A percentile compares a stretch with the other conserved stretches of the same genome.
phyloP scores from a whole-genome alignment of 2,329 filamentous ascomycete genomes.

The Diaporthe ampelina region DNA sequence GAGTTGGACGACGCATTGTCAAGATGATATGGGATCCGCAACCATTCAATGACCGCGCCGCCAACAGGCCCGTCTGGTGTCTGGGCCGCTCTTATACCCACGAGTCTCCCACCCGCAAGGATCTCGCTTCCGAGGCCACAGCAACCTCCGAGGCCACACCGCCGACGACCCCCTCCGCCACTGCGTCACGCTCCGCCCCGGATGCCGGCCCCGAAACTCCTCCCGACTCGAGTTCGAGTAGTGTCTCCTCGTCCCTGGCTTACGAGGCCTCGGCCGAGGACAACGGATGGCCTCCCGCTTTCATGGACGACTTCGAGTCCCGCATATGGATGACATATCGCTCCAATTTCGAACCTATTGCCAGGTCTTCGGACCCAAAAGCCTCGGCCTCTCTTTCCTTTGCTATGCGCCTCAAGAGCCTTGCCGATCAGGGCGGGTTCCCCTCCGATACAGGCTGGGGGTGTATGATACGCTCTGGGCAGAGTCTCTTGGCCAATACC shows the following conservation, averaged over 20 bases:
- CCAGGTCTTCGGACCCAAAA: constrained; percentile 81
- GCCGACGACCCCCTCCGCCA: constrained; percentile 37
- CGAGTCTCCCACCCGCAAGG: constrained; percentile 42
- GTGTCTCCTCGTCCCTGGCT: constrained; percentile 65
- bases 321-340: constrained; percentile 97
- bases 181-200: constrained; percentile 24
- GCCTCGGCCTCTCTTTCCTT: constrained; percentile 82
- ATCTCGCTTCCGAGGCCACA: constrained; percentile 34
- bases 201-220: constrained; percentile 57
- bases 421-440: constrained; percentile 85
- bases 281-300: constrained; percentile 84
- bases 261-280: constrained; percentile 61
- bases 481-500: constrained; percentile 91
- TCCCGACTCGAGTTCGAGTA: constrained; percentile 64
- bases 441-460: constrained; percentile 97
- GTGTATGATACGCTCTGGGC: constrained; percentile 98
- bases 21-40: constrained; percentile 95
- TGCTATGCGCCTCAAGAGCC: constrained; percentile 83
- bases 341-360: constrained; percentile 86
- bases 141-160: constrained; percentile 41
- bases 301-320: constrained; percentile 93
- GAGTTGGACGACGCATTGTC: constrained; percentile 83
- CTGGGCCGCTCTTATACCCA: constrained; percentile 71
- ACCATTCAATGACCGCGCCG: constrained; percentile 81
- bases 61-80: constrained; percentile 85